phyloP scores from a whole-genome alignment of 2,329 filamentous ascomycete genomes.

The Chaetomiaceae sp. region DNA sequence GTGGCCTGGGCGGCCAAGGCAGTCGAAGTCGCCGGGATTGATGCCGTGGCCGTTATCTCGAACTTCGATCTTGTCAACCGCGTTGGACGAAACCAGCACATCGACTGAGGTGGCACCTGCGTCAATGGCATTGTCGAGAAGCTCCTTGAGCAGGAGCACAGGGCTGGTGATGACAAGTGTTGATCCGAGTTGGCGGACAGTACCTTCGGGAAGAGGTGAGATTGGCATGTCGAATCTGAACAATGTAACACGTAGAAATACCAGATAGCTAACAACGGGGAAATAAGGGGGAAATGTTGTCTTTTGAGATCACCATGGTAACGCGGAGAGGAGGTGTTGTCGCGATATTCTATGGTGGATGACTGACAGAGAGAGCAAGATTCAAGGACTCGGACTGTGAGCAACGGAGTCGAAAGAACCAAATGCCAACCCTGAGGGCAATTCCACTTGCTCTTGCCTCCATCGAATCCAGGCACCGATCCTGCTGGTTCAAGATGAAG shows the following conservation, averaged over 20 bases:
- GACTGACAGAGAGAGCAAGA: too few relatives aligned
- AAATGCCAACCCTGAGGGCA: too few relatives aligned
- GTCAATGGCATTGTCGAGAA: constrained; percentile 74
- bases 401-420: too few relatives aligned
- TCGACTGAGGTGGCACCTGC: constrained; percentile 63
- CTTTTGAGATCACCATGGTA: background rate
- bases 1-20: constrained; percentile 61
- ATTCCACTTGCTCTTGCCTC: too few relatives aligned
- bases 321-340: background rate
- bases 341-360: too few relatives aligned
- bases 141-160: constrained; percentile 64
- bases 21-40: constrained; percentile 53
- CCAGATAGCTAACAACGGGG: background rate
- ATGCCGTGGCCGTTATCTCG: constrained; percentile 74
- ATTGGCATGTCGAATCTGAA: constrained; percentile 43
- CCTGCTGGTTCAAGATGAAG: too few relatives aligned
- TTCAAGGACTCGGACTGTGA: too few relatives aligned
- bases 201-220: constrained; percentile 42
- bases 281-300: background rate
- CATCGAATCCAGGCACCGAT: too few relatives aligned
- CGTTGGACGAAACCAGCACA: constrained; percentile 60
- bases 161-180: constrained; percentile 57
- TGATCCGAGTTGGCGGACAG: constrained; percentile 56
- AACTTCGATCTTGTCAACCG: constrained; percentile 64
- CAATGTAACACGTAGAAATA: background rate